These are phyloP conservation scores for Lonicera japonica DNA, from an alignment of 129 eudicot genomes.

Conservation along the genomic window DNA sequence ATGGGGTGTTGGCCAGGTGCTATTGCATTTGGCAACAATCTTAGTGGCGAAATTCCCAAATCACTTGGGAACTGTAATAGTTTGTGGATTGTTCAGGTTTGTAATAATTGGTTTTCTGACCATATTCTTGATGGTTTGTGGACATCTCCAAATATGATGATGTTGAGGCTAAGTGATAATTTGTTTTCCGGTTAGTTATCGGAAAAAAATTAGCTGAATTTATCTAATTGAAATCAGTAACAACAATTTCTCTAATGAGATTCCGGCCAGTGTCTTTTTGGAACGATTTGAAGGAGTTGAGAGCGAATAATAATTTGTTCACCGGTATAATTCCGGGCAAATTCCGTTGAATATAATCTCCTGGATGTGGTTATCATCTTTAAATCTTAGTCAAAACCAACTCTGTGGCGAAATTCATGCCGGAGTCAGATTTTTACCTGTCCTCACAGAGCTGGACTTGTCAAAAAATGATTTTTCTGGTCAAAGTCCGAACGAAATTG, in stretches of 20 bases:
- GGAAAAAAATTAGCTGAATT: conserved; percentile 19
- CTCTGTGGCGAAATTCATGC: conserved; percentile 72
- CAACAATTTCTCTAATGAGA: conserved; percentile 61
- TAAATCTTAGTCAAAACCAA: conserved; percentile 54
- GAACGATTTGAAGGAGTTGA: too few species aligned
- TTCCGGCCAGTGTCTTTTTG: conserved; percentile 42
- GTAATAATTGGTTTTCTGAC: conserved; percentile 49
- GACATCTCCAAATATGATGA: too few species aligned
- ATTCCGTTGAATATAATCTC: conserved; percentile 44
- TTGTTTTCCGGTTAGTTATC: too few species aligned
- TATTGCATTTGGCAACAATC: conserved; percentile 34
- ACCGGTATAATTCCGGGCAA: conserved; percentile 67
- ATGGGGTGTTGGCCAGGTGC: conserved; percentile 34
- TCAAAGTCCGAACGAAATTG: conserved; percentile 53
- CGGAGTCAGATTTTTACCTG: conserved; percentile 41
- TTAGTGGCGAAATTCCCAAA: conserved; percentile 50
- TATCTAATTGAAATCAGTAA: conserved; percentile 46
- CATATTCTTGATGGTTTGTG: conserved; percentile 47
- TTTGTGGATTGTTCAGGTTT: conserved; percentile 33
- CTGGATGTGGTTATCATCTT: conserved; percentile 41
- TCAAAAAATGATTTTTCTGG: conserved; percentile 62
- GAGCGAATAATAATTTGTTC: conserved; percentile 54
- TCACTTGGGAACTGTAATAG: conserved; percentile 46
- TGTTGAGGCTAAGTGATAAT: too few species aligned
- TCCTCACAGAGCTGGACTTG: conserved; percentile 51